A percentile compares a stretch with the other conserved stretches of the same genome.
phyloP scores from a whole-genome alignment of 2,329 filamentous ascomycete genomes.

The Stenocarpella maydis region DNA sequence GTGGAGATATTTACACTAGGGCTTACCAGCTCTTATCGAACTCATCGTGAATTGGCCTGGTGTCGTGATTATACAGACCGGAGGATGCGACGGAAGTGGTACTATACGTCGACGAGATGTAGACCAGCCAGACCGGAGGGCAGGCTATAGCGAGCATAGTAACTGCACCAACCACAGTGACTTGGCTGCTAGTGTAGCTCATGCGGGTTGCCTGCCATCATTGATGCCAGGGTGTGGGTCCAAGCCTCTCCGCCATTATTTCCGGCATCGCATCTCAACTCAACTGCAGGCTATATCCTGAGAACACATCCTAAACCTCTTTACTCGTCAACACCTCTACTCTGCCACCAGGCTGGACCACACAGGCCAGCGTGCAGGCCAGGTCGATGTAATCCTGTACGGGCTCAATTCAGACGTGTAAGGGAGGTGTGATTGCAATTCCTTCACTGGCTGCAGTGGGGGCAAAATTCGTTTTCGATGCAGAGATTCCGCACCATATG shows the following conservation, averaged over 20 bases:
- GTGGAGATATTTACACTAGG: too few species aligned
- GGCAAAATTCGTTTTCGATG: constrained; percentile 8
- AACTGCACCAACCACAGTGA: too few species aligned
- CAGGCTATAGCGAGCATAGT: too few species aligned
- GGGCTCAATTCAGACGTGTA: neutral
- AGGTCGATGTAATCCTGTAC: neutral
- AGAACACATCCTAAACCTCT: neutral
- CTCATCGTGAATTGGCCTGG: neutral
- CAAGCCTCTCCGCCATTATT: constrained; percentile 14
- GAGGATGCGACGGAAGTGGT: neutral
- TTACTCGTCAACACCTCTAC: neutral
- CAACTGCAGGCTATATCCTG: neutral
- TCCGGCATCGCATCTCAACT: neutral
- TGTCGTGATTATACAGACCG: neutral
- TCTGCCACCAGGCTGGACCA: neutral
- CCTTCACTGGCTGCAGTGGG: neutral
- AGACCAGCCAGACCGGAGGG: too few species aligned
- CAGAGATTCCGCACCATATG: constrained; percentile 19
- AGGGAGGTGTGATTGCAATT: neutral
- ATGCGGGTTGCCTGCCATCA: neutral
- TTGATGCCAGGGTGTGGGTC: neutral
- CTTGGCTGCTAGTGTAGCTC: neutral
- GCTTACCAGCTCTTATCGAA: neutral
- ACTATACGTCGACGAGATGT: neutral
- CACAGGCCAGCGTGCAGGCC: neutral